A percentile compares a stretch with the other conserved stretches of the same genome.
Evolutionary conservation across 2,329 filamentous ascomycete genomes (phyloP).

Genomic region (Calonectria pseudoturangicola): DNA sequence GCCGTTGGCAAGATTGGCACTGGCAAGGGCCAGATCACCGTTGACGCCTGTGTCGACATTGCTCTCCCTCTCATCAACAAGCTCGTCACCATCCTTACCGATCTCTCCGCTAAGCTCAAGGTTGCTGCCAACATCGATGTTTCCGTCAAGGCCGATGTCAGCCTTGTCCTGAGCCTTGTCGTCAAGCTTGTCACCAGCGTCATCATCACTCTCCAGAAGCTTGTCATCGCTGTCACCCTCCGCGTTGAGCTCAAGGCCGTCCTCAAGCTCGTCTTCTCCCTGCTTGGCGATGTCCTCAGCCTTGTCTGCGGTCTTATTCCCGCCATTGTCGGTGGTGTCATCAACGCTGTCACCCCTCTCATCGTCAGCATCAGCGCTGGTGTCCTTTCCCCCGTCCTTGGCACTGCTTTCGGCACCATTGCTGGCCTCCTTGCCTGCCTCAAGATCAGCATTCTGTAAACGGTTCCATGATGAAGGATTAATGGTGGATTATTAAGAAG

Average conservation of each 20-base stretch:
- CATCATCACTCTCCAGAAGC: background rate
- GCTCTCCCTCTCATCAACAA: background rate
- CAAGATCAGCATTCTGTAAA: background rate
- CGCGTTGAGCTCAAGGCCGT: background rate
- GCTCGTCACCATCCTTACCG: background rate
- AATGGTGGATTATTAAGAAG: background rate
- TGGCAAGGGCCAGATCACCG: background rate
- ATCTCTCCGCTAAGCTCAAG: background rate
- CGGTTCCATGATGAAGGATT: background rate
- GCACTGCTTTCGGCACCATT: background rate
- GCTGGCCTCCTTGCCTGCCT: slow-evolving; percentile 3
- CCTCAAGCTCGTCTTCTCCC: background rate
- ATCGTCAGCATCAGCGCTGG: background rate
- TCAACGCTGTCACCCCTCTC: background rate
- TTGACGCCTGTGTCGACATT: background rate
- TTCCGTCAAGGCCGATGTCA: background rate
- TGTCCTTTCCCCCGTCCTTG: background rate
- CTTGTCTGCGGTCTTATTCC: slow-evolving; percentile 3
- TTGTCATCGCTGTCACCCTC: background rate
- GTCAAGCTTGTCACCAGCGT: background rate
- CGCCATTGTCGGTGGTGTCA: background rate
- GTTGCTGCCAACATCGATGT: background rate
- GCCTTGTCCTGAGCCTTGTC: background rate
- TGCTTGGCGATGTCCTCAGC: background rate
- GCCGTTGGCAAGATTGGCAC: background rate